phyloP scores from a whole-genome alignment of 371 early-diverging fungal genomes.

The Actinomortierella ambigua region DNA sequence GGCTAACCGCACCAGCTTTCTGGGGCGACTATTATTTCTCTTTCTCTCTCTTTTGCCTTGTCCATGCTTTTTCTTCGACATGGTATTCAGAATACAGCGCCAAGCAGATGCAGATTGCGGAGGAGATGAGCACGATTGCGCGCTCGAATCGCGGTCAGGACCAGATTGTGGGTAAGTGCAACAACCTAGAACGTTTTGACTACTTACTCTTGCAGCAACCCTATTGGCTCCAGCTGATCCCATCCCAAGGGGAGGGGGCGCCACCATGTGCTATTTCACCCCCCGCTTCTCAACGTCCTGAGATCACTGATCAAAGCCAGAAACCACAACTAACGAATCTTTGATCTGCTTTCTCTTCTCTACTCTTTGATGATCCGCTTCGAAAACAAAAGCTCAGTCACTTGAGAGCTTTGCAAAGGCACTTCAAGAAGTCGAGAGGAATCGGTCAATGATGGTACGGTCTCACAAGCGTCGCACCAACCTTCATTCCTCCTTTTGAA shows the following conservation, averaged over 20 bases:
- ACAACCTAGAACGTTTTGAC: no score
- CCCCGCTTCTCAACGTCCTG: no score
- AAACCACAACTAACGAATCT: not conserved
- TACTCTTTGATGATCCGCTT: not conserved
- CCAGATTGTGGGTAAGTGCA: conserved; percentile 59
- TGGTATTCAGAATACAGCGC: conserved; percentile 52
- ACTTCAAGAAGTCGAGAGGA: conserved; percentile 65
- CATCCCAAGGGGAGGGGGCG: no score
- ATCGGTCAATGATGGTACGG: conserved; percentile 64
- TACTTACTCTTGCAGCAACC: no score
- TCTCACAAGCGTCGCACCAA: not conserved
- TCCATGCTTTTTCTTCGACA: not conserved
- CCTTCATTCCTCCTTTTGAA: not conserved
- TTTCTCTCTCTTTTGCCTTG: no score
- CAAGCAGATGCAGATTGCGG: conserved; percentile 59
- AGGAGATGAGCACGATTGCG: conserved; percentile 55
- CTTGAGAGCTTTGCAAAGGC: conserved; percentile 62
- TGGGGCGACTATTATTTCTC: no score
- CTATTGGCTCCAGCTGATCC: no score
- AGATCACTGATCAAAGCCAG: no score
- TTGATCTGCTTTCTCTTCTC: not conserved
- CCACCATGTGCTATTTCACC: no score
- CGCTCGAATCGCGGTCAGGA: conserved; percentile 60
- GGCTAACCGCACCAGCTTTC: no score
- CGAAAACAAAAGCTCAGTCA: conserved; percentile 49